phyloP scores from a whole-genome alignment of 2,329 filamentous ascomycete species.

The Trichoderma arundinaceum region DNA sequence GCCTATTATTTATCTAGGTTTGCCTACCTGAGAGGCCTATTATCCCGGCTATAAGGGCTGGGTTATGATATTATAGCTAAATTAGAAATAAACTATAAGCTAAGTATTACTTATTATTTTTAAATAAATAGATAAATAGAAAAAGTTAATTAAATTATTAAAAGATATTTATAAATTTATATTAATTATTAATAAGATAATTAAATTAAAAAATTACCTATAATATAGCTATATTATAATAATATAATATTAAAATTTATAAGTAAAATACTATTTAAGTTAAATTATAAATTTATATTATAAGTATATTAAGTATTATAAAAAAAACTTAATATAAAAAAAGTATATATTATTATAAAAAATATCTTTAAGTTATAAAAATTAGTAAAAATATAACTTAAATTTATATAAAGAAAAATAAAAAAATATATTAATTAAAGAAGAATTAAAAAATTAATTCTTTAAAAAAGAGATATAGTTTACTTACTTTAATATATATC shows the following conservation, averaged over 20 bases:
- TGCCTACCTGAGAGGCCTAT: too few relatives aligned
- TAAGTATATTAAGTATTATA: too few relatives aligned
- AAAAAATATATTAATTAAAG: slow-evolving; percentile 8
- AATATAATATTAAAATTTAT: not conserved
- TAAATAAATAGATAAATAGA: slow-evolving; percentile 19
- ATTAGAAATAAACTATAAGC: slow-evolving; percentile 1
- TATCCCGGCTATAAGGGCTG: too few relatives aligned
- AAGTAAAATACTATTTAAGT: not conserved
- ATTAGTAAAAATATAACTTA: slow-evolving; percentile 1
- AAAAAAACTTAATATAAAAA: not conserved
- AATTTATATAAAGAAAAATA: slow-evolving; percentile 18
- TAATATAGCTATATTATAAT: not conserved
- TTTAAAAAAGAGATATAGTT: too few relatives aligned
- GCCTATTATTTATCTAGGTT: too few relatives aligned
- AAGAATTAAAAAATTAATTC: slow-evolving; percentile 24
- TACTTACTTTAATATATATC: too few relatives aligned
- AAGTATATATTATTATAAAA: not conserved
- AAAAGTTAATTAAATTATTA: slow-evolving; percentile 3
- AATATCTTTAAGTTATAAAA: not conserved
- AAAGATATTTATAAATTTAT: not conserved
- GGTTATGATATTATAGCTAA: slow-evolving; percentile 8
- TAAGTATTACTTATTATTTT: not conserved
- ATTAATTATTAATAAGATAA: slow-evolving; percentile 6
- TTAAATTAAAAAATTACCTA: not conserved
- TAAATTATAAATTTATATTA: slow-evolving; percentile 1